Percentiles rank a stretch among this genome's conserved stretches.
These are phyloP conservation scores for Plectranthus barbatus DNA, from an alignment of 257 asterid genomes.

Conservation along the genomic window DNA sequence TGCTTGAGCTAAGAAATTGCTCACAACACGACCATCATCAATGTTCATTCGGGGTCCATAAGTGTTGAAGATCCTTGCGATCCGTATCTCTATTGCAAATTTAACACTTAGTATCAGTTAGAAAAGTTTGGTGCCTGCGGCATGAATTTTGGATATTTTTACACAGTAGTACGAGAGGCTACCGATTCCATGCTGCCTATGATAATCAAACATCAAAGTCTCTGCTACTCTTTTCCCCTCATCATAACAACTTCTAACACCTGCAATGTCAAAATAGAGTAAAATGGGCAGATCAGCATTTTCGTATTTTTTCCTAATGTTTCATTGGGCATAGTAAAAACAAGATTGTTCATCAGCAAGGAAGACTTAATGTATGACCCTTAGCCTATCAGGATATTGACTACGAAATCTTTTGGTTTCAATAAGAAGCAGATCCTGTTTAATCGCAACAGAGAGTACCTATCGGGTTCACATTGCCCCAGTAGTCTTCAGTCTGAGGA, in stretches of 20 bases:
- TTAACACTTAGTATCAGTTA: conserved; percentile 8
- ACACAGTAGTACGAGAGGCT: background rate
- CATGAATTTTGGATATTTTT: background rate
- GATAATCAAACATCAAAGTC: conserved; percentile 96
- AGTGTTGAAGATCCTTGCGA: conserved; percentile 94
- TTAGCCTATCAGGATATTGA: background rate
- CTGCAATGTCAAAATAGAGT: conserved; percentile 32
- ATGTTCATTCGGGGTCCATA: conserved; percentile 98
- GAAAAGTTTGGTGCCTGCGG: background rate
- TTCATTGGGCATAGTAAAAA: background rate
- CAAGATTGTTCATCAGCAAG: background rate
- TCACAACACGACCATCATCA: conserved; percentile 97
- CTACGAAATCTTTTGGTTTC: background rate
- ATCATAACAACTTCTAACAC: conserved; percentile 94
- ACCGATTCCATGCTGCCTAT: conserved; percentile 94
- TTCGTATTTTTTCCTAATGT: background rate
- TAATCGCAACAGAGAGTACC: conserved; percentile 32
- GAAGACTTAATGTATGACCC: background rate
- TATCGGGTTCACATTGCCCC: conserved; percentile 98
- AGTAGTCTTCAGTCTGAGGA: conserved; percentile 93
- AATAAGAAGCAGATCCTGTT: background rate
- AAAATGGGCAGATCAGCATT: background rate
- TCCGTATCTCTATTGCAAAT: conserved; percentile 55
- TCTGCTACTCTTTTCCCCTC: conserved; percentile 97
- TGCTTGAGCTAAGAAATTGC: conserved; percentile 97